Conservation (phyloP, 495 filamentous ascomycete genomes). For the Ramalina peruviana region DNA sequence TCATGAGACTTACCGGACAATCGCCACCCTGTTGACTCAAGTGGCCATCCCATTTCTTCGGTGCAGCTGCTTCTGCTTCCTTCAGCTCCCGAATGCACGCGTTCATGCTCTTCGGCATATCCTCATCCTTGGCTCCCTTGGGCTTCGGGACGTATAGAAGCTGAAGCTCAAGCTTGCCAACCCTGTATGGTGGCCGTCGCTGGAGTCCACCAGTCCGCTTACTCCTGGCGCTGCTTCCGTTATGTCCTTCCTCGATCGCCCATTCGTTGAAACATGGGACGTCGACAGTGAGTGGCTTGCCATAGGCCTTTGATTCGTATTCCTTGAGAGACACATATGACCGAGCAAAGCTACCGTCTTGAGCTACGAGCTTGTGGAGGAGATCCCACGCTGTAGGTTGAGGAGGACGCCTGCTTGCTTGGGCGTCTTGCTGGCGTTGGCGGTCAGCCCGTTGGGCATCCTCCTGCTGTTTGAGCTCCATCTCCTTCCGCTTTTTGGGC, state of each 20-base stretch:
- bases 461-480: slow-evolving; percentile 66
- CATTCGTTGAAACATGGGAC: slow-evolving; percentile 95
- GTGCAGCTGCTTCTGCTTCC: slow-evolving; percentile 62
- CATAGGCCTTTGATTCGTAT: slow-evolving; percentile 74
- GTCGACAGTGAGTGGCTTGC: slow-evolving; percentile 73
- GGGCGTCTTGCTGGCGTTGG: slow-evolving; percentile 52
- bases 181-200: slow-evolving; percentile 75
- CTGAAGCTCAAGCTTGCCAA: slow-evolving; percentile 87
- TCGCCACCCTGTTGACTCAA: slow-evolving; percentile 95
- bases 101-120: slow-evolving; percentile 98
- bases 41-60: slow-evolving; percentile 70
- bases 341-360: slow-evolving; percentile 85
- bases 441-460: slow-evolving; percentile 50
- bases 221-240: slow-evolving; percentile 69
- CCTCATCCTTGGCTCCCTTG: slow-evolving; percentile 74
- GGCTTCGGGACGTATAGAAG: slow-evolving; percentile 88
- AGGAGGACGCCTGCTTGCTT: slow-evolving; percentile 38
- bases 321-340: slow-evolving; percentile 87
- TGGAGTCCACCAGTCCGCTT: slow-evolving; percentile 55
- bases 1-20: slow-evolving; percentile 64
- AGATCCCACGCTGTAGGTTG: slow-evolving; percentile 68
- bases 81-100: slow-evolving; percentile 83
- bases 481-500: slow-evolving; percentile 87
- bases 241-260: slow-evolving; percentile 67
- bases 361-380: slow-evolving; percentile 67